These are phyloP conservation scores for Ophiostoma angusticollis DNA, from an alignment of 2,329 filamentous ascomycete species.

Conservation along the genomic window DNA sequence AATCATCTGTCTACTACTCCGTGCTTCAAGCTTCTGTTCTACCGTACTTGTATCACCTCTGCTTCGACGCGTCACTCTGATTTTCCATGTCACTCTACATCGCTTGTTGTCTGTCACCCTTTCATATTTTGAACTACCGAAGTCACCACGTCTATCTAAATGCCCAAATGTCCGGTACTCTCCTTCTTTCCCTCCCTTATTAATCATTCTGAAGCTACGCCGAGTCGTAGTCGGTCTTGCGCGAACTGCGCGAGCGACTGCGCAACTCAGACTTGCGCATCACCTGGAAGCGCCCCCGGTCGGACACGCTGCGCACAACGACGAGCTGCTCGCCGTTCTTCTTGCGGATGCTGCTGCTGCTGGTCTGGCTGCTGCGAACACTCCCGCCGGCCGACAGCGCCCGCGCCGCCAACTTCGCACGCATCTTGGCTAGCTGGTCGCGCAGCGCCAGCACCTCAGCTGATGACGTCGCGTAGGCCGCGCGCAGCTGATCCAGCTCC, in stretches of 20 bases:
- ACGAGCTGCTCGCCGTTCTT: conserved; percentile 13
- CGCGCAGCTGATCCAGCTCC: conserved; percentile 1
- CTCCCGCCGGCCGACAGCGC: background rate
- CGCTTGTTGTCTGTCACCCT: no score
- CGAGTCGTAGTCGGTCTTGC: conserved; percentile 9
- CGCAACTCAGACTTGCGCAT: conserved; percentile 13
- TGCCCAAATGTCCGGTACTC: no score
- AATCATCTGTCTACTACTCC: no score
- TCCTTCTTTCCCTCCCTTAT: no score
- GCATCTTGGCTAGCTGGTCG: conserved; percentile 11
- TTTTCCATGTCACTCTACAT: no score
- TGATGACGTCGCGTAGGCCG: conserved; percentile 2
- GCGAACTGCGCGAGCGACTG: conserved; percentile 8
- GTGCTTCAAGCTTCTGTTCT: no score
- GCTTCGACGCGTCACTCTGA: no score
- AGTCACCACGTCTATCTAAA: no score
- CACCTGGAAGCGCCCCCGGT: conserved; percentile 13
- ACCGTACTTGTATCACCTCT: no score
- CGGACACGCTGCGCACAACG: conserved; percentile 12
- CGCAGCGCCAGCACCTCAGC: conserved; percentile 10
- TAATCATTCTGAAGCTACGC: background rate
- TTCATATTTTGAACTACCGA: no score
- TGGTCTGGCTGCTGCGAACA: background rate
- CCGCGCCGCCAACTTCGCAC: conserved; percentile 2
- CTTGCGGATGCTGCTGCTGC: background rate